phyloP scores from a whole-genome alignment of 2,329 filamentous ascomycete species.

The Diaporthe sp. region DNA sequence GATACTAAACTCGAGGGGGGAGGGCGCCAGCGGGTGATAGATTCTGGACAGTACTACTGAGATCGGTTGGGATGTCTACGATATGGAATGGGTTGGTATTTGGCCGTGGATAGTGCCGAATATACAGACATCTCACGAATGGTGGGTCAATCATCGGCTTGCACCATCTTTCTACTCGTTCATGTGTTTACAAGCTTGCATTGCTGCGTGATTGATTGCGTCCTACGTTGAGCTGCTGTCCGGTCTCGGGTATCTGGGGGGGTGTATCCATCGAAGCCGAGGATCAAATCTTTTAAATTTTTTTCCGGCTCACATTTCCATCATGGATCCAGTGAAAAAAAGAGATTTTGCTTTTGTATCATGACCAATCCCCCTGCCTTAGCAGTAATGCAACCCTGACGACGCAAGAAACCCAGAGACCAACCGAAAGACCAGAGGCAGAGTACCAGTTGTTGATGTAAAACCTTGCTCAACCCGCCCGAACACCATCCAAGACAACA shows the following conservation, averaged over 20 bases:
- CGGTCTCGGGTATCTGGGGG: slow-evolving; percentile 1
- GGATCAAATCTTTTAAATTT: slow-evolving; percentile 23
- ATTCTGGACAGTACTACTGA: background rate
- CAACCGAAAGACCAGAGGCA: slow-evolving; percentile 38
- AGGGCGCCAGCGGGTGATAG: slow-evolving; percentile 6
- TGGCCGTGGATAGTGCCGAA: background rate
- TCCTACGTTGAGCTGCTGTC: slow-evolving; percentile 28
- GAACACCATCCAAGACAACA: slow-evolving; percentile 21
- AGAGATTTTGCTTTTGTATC: slow-evolving; percentile 29
- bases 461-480: slow-evolving; percentile 25
- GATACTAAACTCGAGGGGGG: slow-evolving; percentile 44
- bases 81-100: no score
- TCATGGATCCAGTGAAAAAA: slow-evolving; percentile 15
- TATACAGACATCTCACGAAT: background rate
- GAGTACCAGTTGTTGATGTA: slow-evolving; percentile 36
- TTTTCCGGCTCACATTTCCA: slow-evolving; percentile 21
- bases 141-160: background rate
- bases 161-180: background rate
- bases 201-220: background rate
- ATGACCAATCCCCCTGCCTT: slow-evolving; percentile 34
- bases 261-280: slow-evolving; percentile 24
- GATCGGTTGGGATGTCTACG: background rate
- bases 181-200: slow-evolving; percentile 15
- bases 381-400: slow-evolving; percentile 35
- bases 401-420: slow-evolving; percentile 38